Percentiles rank a stretch among this genome's conserved stretches.
These are phyloP conservation scores for Pseudogymnoascus sp. DNA, from an alignment of 2,329 filamentous ascomycete genomes.

Conservation along the genomic window DNA sequence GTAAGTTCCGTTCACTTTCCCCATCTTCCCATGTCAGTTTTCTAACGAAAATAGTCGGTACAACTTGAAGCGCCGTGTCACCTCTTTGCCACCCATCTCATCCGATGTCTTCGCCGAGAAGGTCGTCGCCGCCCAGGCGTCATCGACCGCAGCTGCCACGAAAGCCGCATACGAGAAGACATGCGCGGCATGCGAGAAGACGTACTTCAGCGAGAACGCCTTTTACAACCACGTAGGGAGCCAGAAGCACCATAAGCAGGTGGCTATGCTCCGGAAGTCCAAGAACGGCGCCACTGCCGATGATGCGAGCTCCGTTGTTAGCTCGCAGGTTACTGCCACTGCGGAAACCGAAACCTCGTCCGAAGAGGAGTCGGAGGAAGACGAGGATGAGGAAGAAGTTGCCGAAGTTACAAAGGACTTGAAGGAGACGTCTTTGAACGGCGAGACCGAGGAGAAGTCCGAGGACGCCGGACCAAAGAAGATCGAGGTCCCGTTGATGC, in stretches of 20 bases:
- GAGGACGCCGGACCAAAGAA: constrained; percentile 37
- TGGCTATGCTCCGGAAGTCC: constrained; percentile 38
- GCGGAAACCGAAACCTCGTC: constrained; percentile 44
- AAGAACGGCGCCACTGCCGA: constrained; percentile 39
- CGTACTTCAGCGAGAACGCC: constrained; percentile 93
- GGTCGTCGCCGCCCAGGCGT: constrained; percentile 82
- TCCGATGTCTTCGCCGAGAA: constrained; percentile 94
- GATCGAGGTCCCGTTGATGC: constrained; percentile 25
- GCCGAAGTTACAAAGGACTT: constrained; percentile 45
- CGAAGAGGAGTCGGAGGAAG: constrained; percentile 66
- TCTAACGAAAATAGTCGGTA: constrained; percentile 56
- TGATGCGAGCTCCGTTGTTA: constrained; percentile 73
- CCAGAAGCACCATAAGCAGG: constrained; percentile 73
- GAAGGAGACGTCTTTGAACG: constrained; percentile 16
- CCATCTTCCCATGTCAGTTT: constrained; percentile 16
- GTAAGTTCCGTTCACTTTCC: constrained; percentile 45
- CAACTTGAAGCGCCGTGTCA: constrained; percentile 90
- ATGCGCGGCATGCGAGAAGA: constrained; percentile 78
- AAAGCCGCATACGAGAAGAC: constrained; percentile 80
- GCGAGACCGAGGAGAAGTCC: constrained; percentile 20
- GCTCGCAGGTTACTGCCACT: constrained; percentile 35
- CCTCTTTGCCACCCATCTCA: constrained; percentile 79
- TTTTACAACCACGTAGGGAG: constrained; percentile 88
- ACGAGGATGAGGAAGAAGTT: constrained; percentile 66
- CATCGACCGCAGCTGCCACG: constrained; percentile 72